phyloP scores from a whole-genome alignment of 306 rosid genomes.

The Acacia confusa region DNA sequence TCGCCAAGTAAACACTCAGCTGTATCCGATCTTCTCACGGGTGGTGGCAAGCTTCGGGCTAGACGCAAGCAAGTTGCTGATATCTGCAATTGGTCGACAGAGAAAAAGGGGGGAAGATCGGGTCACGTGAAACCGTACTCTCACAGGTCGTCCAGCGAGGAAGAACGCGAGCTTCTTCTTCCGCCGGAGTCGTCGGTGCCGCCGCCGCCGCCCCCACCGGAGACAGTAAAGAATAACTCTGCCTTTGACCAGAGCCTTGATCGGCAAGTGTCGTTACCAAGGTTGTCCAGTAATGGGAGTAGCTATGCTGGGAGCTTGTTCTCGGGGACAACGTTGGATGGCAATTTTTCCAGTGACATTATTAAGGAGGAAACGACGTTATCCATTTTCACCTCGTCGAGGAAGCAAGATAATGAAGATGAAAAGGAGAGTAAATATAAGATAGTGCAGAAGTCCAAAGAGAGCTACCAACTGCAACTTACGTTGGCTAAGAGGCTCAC shows the following conservation, averaged over 20 bases:
- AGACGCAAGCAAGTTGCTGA: constrained; percentile 53
- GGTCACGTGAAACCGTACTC: constrained; percentile 35
- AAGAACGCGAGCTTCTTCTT: constrained; percentile 55
- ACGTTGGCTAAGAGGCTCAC: constrained; percentile 60
- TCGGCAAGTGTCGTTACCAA: constrained; percentile 68
- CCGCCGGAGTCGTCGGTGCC: constrained; percentile 25
- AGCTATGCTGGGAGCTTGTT: constrained; percentile 88
- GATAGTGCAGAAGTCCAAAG: constrained; percentile 42
- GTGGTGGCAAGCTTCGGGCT: constrained; percentile 30
- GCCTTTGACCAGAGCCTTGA: constrained; percentile 63
- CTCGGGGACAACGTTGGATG: constrained; percentile 75
- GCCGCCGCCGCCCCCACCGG: constrained; percentile 25
- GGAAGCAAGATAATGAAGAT: constrained; percentile 25
- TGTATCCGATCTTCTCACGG: constrained; percentile 58
- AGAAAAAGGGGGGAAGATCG: constrained; percentile 46
- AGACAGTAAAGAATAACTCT: constrained; percentile 48
- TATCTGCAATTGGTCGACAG: constrained; percentile 65
- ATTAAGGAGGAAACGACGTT: constrained; percentile 50
- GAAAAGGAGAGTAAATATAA: constrained; percentile 19
- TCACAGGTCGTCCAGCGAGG: constrained; percentile 27
- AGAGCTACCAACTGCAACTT: constrained; percentile 63
- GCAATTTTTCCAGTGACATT: constrained; percentile 56
- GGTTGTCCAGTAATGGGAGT: constrained; percentile 68
- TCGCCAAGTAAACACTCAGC: constrained; percentile 37
- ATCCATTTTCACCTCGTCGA: constrained; percentile 32